A percentile compares a stretch with the other conserved stretches of the same genome.
phyloP scores from a whole-genome alignment of 305 asterid species.

The Fraxinus albicans region DNA sequence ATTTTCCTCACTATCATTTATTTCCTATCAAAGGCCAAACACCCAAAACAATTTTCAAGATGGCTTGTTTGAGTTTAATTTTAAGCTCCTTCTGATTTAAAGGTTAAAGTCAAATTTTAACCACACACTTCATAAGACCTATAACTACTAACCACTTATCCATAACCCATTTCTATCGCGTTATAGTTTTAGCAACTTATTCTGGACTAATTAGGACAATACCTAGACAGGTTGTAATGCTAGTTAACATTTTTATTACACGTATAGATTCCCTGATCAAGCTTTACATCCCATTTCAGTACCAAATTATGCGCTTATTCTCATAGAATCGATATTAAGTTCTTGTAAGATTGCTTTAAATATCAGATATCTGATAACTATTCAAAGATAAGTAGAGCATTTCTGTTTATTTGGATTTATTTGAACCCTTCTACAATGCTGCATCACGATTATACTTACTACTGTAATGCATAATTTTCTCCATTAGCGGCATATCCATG shows the following conservation, averaged over 20 bases:
- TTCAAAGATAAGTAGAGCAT: too few species aligned
- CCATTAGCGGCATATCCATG: neutral
- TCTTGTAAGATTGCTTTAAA: neutral
- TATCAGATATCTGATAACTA: too few species aligned
- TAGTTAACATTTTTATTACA: too few species aligned
- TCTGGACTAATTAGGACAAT: neutral
- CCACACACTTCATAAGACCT: too few species aligned
- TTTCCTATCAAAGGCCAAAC: neutral
- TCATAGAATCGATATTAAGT: neutral
- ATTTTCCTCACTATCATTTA: neutral
- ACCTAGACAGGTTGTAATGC: neutral
- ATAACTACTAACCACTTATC: too few species aligned
- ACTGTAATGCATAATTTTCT: too few species aligned
- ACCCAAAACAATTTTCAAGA: neutral
- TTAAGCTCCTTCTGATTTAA: neutral
- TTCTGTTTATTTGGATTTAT: neutral
- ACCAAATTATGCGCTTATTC: neutral
- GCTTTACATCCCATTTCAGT: neutral
- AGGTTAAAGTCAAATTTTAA: neutral
- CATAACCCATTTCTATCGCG: too few species aligned
- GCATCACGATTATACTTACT: neutral
- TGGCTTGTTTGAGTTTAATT: neutral
- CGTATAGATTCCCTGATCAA: neutral
- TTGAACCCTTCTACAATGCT: neutral
- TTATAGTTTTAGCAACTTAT: too few species aligned